Evolutionary conservation across 2,329 filamentous ascomycete species (phyloP), one percentile per base, ranked within the genome.

Genomic region (Hypoxylon sp.): DNA sequence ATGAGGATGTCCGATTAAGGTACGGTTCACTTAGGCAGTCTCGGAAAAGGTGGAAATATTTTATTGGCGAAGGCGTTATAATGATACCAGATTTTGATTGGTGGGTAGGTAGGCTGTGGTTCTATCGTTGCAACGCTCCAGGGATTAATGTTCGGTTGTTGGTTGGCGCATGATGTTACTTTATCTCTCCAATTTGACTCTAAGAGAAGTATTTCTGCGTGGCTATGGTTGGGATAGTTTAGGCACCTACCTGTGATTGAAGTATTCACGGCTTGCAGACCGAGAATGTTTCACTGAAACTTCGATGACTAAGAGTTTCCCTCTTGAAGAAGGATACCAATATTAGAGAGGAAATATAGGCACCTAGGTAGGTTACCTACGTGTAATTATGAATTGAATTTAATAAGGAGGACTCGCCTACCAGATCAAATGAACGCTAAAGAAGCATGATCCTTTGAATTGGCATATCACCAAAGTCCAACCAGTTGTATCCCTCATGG

Each of bases 381-480:
- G n/a, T 6, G 26, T 29, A 29, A 6, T 29, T 29, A 29, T 29
- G 5, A 29, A 29, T 29, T 29, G 8, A 6, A 29, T 29, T 31
- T 6, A 31, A 9, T 8, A 5, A 31, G 19, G 19, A 22, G 19
- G 1, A 1, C 29, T 31, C 1, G 29, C 29, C 29, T 31, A 5
- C 29, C 29, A 31, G 29, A 31, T 9, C 29, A 31, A 31, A 31
- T 31, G 29, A 9, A 31, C 53, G 14, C 42, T 59, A 59, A 9
- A 59, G 19, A 44, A 59, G 17, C 13, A n/a, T 31, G 33, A 59
- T 29, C 22, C 26, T 59, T 29, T 42, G 46, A 48, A 48, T 33
- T 17, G 57, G 46, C 3, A 51, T 14, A 29, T 42, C 46, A 14
- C 33, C n/a, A 14, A 59, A 51, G 26, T 57, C 53, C 22, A 57